Evolutionary conservation across 768 basidiomycete species (phyloP).

Genomic region (Solioccasus polychromus): DNA sequence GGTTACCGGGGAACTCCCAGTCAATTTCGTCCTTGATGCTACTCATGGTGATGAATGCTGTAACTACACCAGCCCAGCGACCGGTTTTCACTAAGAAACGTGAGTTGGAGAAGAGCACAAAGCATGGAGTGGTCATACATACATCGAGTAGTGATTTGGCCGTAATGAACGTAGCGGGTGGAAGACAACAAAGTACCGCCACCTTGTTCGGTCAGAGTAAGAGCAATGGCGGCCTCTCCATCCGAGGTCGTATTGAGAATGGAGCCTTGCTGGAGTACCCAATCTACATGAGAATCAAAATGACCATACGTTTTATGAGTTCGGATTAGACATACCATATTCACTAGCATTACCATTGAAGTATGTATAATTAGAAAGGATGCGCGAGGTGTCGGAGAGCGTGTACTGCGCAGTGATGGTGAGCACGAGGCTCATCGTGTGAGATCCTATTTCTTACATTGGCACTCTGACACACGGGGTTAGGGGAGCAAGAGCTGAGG

Average conservation of each 20-base stretch:
- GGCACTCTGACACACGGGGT: slow-evolving; percentile 65
- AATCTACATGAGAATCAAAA: slow-evolving; percentile 43
- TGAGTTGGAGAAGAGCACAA: not conserved
- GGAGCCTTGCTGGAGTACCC: slow-evolving; percentile 66
- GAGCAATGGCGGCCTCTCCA: slow-evolving; percentile 57
- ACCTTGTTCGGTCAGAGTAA: slow-evolving; percentile 65
- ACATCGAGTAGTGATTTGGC: slow-evolving; percentile 66
- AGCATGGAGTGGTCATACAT: slow-evolving; percentile 4
- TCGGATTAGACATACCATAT: slow-evolving; percentile 46
- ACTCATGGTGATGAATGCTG: slow-evolving; percentile 84
- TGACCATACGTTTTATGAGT: not conserved
- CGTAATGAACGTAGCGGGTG: slow-evolving; percentile 81
- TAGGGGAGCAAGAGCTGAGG: slow-evolving; percentile 64
- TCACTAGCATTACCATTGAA: slow-evolving; percentile 73
- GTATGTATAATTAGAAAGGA: slow-evolving; percentile 60
- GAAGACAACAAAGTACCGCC: slow-evolving; percentile 78
- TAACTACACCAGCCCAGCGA: slow-evolving; percentile 77
- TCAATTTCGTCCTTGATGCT: slow-evolving; percentile 85
- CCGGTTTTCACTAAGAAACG: slow-evolving; percentile 63
- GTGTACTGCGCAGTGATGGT: slow-evolving; percentile 42
- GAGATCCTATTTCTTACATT: slow-evolving; percentile 39
- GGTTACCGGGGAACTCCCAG: slow-evolving; percentile 76
- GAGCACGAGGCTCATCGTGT: not conserved
- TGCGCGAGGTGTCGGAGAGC: slow-evolving; percentile 62
- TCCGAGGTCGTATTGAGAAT: slow-evolving; percentile 61